These are phyloP conservation scores for Tardiomyces blankii DNA, from an alignment of 1,139 yeast species.

Conservation along the genomic window DNA sequence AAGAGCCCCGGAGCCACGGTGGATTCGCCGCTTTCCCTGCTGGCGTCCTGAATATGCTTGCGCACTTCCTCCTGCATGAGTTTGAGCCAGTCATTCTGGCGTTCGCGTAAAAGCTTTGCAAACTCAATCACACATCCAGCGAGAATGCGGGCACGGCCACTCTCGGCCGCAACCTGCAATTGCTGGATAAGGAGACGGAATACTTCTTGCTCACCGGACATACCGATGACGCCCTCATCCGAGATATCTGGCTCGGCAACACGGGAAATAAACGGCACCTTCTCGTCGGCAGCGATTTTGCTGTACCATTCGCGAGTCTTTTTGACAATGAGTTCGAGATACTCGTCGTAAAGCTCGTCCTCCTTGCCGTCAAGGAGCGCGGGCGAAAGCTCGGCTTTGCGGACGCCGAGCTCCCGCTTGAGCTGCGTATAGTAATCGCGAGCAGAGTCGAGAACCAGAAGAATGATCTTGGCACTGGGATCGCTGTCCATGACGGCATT, in stretches of 20 bases:
- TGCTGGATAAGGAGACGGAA: constrained; percentile 82
- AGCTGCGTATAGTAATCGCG: constrained; percentile 48
- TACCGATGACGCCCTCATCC: constrained; percentile 48
- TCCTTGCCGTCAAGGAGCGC: constrained; percentile 50
- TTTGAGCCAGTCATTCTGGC: constrained; percentile 52
- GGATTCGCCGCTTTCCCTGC: constrained; percentile 36
- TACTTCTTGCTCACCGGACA: constrained; percentile 60
- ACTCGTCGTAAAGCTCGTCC: constrained; percentile 56
- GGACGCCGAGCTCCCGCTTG: constrained; percentile 31
- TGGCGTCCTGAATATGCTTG: constrained; percentile 15
- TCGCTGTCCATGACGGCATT: constrained; percentile 48
- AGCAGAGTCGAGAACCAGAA: constrained; percentile 58
- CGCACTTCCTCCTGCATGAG: constrained; percentile 50
- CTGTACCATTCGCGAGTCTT: constrained; percentile 79
- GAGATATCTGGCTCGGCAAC: constrained; percentile 64
- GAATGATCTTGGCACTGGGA: constrained; percentile 37
- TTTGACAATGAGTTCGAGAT: constrained; percentile 50
- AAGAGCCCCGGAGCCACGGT: constrained; percentile 60
- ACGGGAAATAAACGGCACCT: constrained; percentile 48
- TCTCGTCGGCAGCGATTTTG: constrained; percentile 55
- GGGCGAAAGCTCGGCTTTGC: constrained; percentile 30
- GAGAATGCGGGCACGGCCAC: constrained; percentile 72
- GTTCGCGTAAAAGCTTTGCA: constrained; percentile 44
- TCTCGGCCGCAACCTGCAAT: constrained; percentile 84
- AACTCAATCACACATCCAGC: constrained; percentile 78